A percentile compares a stretch with the other conserved stretches of the same genome.
These are phyloP conservation scores for Pseudomassariella vexata DNA, from an alignment of 2,329 filamentous ascomycete species.

Conservation along the genomic window DNA sequence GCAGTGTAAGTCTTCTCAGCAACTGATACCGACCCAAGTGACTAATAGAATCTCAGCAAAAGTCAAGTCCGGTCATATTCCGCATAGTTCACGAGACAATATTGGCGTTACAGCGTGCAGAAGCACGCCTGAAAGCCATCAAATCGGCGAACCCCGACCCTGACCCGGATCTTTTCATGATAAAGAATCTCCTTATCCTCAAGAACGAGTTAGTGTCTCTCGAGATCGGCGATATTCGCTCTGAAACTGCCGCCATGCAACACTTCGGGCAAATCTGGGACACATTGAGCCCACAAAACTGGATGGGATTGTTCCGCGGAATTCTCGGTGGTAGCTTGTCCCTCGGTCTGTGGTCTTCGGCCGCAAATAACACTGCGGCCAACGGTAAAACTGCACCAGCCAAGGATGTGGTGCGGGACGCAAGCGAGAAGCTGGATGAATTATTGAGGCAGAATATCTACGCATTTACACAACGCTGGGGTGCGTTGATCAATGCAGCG, in stretches of 20 bases:
- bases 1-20: constrained; percentile 40
- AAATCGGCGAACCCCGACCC: constrained; percentile 45
- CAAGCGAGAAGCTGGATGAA: constrained; percentile 60
- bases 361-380: constrained; percentile 10
- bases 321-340: constrained; percentile 49
- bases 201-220: constrained; percentile 96
- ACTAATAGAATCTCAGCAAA: constrained; percentile 29
- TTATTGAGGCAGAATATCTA: constrained; percentile 57
- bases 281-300: constrained; percentile 51
- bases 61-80: constrained; percentile 51
- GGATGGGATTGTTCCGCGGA: constrained; percentile 52
- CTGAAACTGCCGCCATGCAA: constrained; percentile 46
- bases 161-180: constrained; percentile 84
- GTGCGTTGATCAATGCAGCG: constrained; percentile 43
- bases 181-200: constrained; percentile 89
- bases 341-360: constrained; percentile 25
- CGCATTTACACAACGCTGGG: constrained; percentile 57
- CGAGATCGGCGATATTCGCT: constrained; percentile 72
- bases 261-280: constrained; percentile 63
- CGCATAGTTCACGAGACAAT: constrained; percentile 87
- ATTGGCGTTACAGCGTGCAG: constrained; percentile 71
- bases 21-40: neutral
- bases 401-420: constrained; percentile 38
- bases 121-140: constrained; percentile 61
- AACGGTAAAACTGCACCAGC: constrained; percentile 11